These are phyloP conservation scores for Eucalyptus viminalis DNA, from an alignment of 345 rosid species.

Conservation along the genomic window DNA sequence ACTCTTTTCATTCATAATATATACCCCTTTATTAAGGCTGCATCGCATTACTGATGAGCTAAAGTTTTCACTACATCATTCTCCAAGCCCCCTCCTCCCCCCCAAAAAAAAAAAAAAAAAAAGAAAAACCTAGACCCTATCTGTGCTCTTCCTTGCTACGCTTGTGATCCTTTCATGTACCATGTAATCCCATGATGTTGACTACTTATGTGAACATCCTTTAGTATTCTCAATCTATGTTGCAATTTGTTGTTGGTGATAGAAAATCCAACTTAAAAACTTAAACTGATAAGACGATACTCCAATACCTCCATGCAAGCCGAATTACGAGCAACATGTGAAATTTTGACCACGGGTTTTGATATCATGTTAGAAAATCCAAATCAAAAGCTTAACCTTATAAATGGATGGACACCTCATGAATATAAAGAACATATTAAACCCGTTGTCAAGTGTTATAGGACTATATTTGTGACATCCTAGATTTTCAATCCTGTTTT, in stretches of 20 bases:
- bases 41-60: not conserved
- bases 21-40: not conserved
- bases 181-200: not conserved
- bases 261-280: too few species aligned
- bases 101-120: too few species aligned
- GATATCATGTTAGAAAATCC: not conserved
- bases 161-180: conserved; percentile 2
- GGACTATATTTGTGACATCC: too few species aligned
- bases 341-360: accelerated
- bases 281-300: too few species aligned
- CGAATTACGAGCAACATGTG: not conserved
- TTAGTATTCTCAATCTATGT: not conserved
- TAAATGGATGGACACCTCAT: not conserved
- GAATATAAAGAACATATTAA: not conserved
- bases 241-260: not conserved
- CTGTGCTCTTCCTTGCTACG: not conserved
- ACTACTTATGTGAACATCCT: not conserved
- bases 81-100: too few species aligned
- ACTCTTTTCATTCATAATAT: not conserved
- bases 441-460: accelerated
- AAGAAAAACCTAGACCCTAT: too few species aligned
- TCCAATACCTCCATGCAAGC: not conserved
- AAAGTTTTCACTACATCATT: not conserved
- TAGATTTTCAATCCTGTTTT: too few species aligned
- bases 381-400: too few species aligned